A percentile compares a stretch with the other conserved stretches of the same genome.
phyloP scores from a whole-genome alignment of 768 basidiomycete species.

The Paxillus ammoniavirescens region DNA sequence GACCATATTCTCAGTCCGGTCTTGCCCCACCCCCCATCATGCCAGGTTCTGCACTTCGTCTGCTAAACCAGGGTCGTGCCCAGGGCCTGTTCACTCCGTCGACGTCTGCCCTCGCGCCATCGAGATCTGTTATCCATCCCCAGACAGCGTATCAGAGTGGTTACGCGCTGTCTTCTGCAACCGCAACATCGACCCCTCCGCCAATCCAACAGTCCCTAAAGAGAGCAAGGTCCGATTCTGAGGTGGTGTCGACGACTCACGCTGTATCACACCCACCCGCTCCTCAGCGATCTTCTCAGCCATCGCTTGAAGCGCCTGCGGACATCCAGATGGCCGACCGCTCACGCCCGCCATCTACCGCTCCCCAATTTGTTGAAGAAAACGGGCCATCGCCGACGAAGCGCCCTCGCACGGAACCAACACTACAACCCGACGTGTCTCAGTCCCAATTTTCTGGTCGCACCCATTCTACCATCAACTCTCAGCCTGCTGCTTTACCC shows the following conservation, averaged over 20 bases:
- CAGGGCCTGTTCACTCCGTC: slow-evolving; percentile 87
- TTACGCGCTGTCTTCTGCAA: slow-evolving; percentile 47
- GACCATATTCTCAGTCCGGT: slow-evolving; percentile 49
- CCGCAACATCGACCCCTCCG: slow-evolving; percentile 50
- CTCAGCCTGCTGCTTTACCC: slow-evolving; percentile 13
- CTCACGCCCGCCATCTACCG: slow-evolving; percentile 50
- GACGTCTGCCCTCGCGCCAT: slow-evolving; percentile 54
- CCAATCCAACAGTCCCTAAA: slow-evolving; percentile 49
- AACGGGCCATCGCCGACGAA: slow-evolving; percentile 72
- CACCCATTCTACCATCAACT: slow-evolving; percentile 2
- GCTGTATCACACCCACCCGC: slow-evolving; percentile 1
- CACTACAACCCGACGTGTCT: slow-evolving; percentile 34
- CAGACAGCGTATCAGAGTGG: slow-evolving; percentile 48
- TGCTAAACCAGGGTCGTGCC: slow-evolving; percentile 82
- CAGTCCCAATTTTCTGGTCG: slow-evolving; percentile 15
- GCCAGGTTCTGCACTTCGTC: slow-evolving; percentile 81
- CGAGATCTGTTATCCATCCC: slow-evolving; percentile 50
- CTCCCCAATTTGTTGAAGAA: slow-evolving; percentile 51
- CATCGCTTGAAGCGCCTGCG: slow-evolving; percentile 31
- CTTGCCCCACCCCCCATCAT: slow-evolving; percentile 83
- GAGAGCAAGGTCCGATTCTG: slow-evolving; percentile 65
- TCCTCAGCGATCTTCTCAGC: slow-evolving; percentile 20
- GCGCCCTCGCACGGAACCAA: slow-evolving; percentile 59
- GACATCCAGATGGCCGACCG: slow-evolving; percentile 49
- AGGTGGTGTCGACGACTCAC: slow-evolving; percentile 36